Evolutionary conservation across 2,329 filamentous ascomycete species (phyloP), one percentile per base, ranked within the genome.

Genomic region (Elsinoe australis): DNA sequence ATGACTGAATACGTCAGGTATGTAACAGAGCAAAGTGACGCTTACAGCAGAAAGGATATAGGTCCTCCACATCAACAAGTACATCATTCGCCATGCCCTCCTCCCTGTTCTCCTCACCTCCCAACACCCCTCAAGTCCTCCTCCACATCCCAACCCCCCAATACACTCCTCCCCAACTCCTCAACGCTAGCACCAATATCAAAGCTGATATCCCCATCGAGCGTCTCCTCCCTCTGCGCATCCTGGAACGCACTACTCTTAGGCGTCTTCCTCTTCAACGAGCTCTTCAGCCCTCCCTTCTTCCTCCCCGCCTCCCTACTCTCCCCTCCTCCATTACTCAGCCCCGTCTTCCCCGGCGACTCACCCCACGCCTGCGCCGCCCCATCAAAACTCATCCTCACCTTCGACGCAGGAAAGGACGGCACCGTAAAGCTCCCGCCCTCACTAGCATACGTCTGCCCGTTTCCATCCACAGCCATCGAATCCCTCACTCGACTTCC

Each of bases 111-210:
- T 12, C 26, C 26, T 29, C 26, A 29, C 7, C 24, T 29, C 21
- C n/a, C 22, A 7, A 34, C 8, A 2, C 18, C 45, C 18, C 34
- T 5, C 10, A 33, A 19, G 17, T 34, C 45, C 24, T 36, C 33
- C 15, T 48, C 45, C 10, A 48, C 22, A 31, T 48, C 45, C 45
- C 45, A 48, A 5, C 45, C 33, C 4, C 45, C 45, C 22, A 48
- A 18, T 10, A 48, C 44, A 24, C 29, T 34, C 18, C 26, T 39
- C 31, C 12, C 29, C 21, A 48, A 18, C 8, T 48, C 33, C 17
- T 36, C 33, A 21, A 48, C 19, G 12, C 31, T 36, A 9, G 32
- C 21, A 15, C 39, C 45, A 26, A 48, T 22, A 21, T 48, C 45
- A 17, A 47, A 26, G 9, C 35, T 19, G 9, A 15, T 22, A 7